Base-by-base conservation (phyloP, 129 eudicot genomes). In the Cynara cardunculus region DNA sequence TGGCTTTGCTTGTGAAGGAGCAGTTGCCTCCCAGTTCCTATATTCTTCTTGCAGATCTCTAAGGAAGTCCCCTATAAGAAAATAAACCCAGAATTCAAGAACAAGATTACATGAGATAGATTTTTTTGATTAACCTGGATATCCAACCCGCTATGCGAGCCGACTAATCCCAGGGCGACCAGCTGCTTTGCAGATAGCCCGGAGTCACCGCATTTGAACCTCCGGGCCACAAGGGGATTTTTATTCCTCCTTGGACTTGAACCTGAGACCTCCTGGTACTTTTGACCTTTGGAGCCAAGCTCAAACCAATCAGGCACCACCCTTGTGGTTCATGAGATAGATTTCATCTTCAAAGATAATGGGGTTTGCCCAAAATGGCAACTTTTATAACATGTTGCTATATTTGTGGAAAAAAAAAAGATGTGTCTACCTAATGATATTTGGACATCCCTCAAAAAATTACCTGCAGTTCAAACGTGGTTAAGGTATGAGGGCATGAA, bases 11-110 rank as follows among this genome's bases (percentile, higher is more conserved):
- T 86, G 93, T 64, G 98, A 85, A 82, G 89, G 85, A 76, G 90
- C 92, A 65, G 62, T 85, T 46, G 90, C 93, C 77, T 96, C 97
- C 99, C 99, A 95, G 75, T 90, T 90, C 31, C 78, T 87, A 76
- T 78, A 96, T 85, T 96, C 99, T 84, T 89, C 96, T 85, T 96
- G 97, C 74, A 96, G 92, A 86, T 96, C 99, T 81, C 82, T 91
- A 56, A 93, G 89, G 84, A 93, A 91, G 87, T 96, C 98, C 84
- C 77, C 99, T 96, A 82, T 41, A 80, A 44, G 75, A 53, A 83
- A 35, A 44, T 13, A 85, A 77, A 64, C 25, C 28, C 61, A 56
- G 25, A 85, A 71, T 78, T 85, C 67, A 80, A 88, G 69, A 84
- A 69, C 56, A 73, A 37, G 16, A 34, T 35, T 9, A 68, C 21